Evolutionary conservation across 805 yeast genomes (phyloP).

Genomic region (Sugiyamaella americana): DNA sequence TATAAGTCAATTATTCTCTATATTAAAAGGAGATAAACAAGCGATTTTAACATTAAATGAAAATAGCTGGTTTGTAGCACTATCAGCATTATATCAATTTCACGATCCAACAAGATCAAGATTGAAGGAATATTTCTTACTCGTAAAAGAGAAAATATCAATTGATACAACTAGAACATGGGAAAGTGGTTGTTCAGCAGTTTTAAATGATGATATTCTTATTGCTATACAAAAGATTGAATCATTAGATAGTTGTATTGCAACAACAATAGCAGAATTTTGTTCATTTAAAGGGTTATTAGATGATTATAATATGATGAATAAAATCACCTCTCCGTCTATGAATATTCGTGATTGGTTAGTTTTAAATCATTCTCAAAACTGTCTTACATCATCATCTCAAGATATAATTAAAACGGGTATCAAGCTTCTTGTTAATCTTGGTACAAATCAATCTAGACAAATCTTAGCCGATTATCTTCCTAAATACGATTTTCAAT

Average conservation of each 20-base stretch:
- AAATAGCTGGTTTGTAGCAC: slow-evolving; percentile 30
- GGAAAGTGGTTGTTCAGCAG: slow-evolving; percentile 29
- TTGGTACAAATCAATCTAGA: slow-evolving; percentile 18
- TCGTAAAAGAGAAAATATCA: slow-evolving; percentile 20
- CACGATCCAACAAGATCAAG: slow-evolving; percentile 28
- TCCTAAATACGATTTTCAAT: slow-evolving; percentile 2
- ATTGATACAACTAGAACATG: slow-evolving; percentile 23
- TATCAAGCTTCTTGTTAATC: slow-evolving; percentile 22
- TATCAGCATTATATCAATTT: slow-evolving; percentile 26
- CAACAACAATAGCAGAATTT: slow-evolving; percentile 28
- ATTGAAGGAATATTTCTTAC: slow-evolving; percentile 25
- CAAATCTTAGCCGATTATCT: slow-evolving; percentile 17
- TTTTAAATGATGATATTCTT: slow-evolving; percentile 25
- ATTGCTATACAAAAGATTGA: slow-evolving; percentile 22
- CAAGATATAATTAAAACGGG: slow-evolving; percentile 20
- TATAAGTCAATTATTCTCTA: slow-evolving; percentile 21
- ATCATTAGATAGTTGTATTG: slow-evolving; percentile 24
- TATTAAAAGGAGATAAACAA: slow-evolving; percentile 27
- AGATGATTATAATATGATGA: slow-evolving; percentile 20
- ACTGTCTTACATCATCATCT: slow-evolving; percentile 15
- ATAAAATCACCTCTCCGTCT: slow-evolving; percentile 8
- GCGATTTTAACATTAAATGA: slow-evolving; percentile 20
- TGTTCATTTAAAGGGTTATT: slow-evolving; percentile 26
- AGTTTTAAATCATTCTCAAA: slow-evolving; percentile 22
- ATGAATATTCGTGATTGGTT: slow-evolving; percentile 25